phyloP scores from a whole-genome alignment of 805 yeast species.

The Yarrowia sp. region DNA sequence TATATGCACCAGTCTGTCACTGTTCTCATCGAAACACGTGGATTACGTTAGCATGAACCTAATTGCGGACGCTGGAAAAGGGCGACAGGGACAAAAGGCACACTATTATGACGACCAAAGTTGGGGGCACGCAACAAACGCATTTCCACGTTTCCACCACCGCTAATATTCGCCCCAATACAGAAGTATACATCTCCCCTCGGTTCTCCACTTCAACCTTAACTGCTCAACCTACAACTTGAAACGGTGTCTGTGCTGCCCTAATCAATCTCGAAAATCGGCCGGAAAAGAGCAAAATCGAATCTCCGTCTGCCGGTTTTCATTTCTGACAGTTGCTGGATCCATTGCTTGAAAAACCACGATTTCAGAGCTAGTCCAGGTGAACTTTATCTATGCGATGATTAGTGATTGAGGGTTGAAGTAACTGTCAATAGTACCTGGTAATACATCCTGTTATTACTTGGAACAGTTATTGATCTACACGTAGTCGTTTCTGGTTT shows the following conservation, averaged over 20 bases:
- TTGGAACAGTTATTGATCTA: no score
- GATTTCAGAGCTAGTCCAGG: not conserved
- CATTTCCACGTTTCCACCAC: not conserved
- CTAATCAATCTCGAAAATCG: not conserved
- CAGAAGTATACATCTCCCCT: not conserved
- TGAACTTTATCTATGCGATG: not conserved
- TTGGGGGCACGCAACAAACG: not conserved
- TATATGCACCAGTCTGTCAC: slow-evolving; percentile 1
- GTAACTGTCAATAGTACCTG: no score
- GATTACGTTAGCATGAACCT: slow-evolving; percentile 1
- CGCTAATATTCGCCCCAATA: not conserved
- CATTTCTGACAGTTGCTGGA: no score
- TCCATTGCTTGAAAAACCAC: no score
- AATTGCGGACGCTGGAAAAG: not conserved
- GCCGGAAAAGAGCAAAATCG: no score
- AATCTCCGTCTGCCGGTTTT: no score
- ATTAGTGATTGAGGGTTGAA: not conserved
- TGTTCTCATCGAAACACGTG: not conserved
- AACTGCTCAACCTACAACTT: not conserved
- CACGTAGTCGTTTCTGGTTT: no score
- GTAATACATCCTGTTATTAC: no score
- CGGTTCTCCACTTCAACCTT: not conserved
- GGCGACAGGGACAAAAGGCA: not conserved
- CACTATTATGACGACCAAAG: not conserved
- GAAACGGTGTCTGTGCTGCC: not conserved